These are phyloP conservation scores for Nemania sp. DNA, from an alignment of 2,329 filamentous ascomycete species.

Conservation along the genomic window DNA sequence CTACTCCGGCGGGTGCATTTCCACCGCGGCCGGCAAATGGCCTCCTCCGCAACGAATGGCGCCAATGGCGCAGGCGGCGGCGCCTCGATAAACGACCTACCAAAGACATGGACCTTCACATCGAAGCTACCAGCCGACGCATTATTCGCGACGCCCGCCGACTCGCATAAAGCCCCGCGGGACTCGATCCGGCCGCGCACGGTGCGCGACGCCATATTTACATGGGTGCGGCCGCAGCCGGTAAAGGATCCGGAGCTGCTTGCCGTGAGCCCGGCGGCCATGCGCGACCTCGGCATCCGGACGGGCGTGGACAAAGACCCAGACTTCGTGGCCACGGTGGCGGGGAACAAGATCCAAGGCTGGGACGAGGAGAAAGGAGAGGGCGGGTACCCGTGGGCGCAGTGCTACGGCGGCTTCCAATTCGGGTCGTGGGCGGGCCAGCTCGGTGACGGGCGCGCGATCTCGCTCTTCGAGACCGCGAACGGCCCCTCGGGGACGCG, in stretches of 20 bases:
- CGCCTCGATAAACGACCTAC: slow-evolving; percentile 54
- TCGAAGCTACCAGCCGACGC: slow-evolving; percentile 75
- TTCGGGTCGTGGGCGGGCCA: slow-evolving; percentile 93
- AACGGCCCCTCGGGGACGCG: slow-evolving; percentile 71
- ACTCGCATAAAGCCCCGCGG: slow-evolving; percentile 80
- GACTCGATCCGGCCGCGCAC: slow-evolving; percentile 76
- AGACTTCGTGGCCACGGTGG: slow-evolving; percentile 76
- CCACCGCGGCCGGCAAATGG: slow-evolving; percentile 33
- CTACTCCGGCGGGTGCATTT: slow-evolving; percentile 32
- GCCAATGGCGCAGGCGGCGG: slow-evolving; percentile 4
- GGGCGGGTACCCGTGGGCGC: slow-evolving; percentile 93
- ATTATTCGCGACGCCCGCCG: slow-evolving; percentile 75
- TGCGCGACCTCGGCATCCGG: slow-evolving; percentile 79
- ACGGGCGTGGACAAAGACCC: slow-evolving; percentile 68
- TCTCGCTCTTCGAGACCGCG: slow-evolving; percentile 88
- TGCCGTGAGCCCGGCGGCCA: slow-evolving; percentile 75
- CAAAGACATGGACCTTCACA: slow-evolving; percentile 68
- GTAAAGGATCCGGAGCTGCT: slow-evolving; percentile 76
- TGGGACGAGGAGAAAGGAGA: slow-evolving; percentile 68
- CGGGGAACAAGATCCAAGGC: slow-evolving; percentile 81
- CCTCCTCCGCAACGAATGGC: slow-evolving; percentile 40
- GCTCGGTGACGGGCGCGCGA: slow-evolving; percentile 90
- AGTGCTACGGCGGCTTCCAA: slow-evolving; percentile 88
- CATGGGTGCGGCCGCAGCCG: slow-evolving; percentile 82
- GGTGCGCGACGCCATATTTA: slow-evolving; percentile 84